These are phyloP conservation scores for Apiotrichum domesticum DNA, from an alignment of 1,284 basidiomycete genomes.

Conservation along the genomic window DNA sequence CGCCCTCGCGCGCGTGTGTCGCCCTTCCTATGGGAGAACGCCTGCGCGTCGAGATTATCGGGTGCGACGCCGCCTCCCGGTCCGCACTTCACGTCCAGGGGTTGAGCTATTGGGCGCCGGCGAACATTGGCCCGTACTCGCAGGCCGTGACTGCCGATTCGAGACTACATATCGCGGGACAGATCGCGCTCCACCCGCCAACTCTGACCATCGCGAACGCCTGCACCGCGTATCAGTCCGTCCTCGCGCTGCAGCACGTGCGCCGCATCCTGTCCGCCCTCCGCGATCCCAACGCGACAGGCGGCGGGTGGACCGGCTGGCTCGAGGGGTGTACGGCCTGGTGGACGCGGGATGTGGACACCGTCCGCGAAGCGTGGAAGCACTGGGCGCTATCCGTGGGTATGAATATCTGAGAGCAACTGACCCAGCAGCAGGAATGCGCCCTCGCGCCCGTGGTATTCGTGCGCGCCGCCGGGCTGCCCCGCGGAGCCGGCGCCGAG, in stretches of 20 bases:
- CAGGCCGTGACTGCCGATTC: slow-evolving; percentile 75
- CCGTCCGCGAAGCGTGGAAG: slow-evolving; percentile 51
- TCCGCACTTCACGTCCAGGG: slow-evolving; percentile 88
- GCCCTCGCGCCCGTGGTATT: slow-evolving; percentile 56
- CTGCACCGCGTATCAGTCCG: slow-evolving; percentile 47
- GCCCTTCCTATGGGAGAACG: slow-evolving; percentile 61
- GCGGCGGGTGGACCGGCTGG: slow-evolving; percentile 59
- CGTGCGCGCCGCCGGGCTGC: slow-evolving; percentile 63
- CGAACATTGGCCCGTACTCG: slow-evolving; percentile 97
- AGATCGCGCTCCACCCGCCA: slow-evolving; percentile 82
- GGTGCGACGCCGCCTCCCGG: slow-evolving; percentile 52
- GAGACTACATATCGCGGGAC: slow-evolving; percentile 81
- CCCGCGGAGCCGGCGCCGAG: slow-evolving; percentile 61
- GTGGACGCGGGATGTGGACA: slow-evolving; percentile 49
- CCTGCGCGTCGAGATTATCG: slow-evolving; percentile 69
- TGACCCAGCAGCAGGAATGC: slow-evolving; percentile 27
- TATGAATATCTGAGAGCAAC: background rate
- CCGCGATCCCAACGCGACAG: slow-evolving; percentile 50
- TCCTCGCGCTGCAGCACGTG: slow-evolving; percentile 75
- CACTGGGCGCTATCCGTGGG: slow-evolving; percentile 26
- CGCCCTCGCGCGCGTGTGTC: slow-evolving; percentile 88
- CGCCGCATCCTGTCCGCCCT: slow-evolving; percentile 61
- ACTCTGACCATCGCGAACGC: slow-evolving; percentile 63
- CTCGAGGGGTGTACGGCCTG: slow-evolving; percentile 63
- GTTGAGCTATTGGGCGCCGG: slow-evolving; percentile 96